Base-by-base conservation (phyloP, 208 protist genomes). In the Acanthamoeba royreba region DNA sequence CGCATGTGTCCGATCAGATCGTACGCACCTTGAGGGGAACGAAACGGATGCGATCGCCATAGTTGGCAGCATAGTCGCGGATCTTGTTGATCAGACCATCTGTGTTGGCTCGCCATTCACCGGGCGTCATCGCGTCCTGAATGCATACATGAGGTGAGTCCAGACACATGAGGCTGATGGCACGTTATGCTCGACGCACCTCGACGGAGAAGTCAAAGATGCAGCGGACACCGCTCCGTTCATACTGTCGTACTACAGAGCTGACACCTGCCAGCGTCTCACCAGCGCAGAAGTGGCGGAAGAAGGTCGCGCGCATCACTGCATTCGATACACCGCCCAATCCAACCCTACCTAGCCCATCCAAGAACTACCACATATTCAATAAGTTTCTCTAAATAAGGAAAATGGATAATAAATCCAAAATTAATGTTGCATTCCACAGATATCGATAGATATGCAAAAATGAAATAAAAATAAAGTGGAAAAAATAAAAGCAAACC, bases 151-250 rank as follows among this genome's bases (percentile, higher is more conserved):
- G 49, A 55, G 19, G 49, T 9, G 19, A 25, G 13, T 9, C 9
- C 49, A 58, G 49, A 22, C 49, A 58, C 49, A 58, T 58, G 13
- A 22, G 49, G 49, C 13, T 13, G 49, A 58, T 13, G 22, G 49
- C 13, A 58, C 49, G 49, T 11, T 28, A 19, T 38, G 66, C 11
- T 11, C 15, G 66, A 11, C 19, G 11, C 19, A 45, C 81, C 81
- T 88, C 81, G 5, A 88, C 46, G n/a, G 81, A 88, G 52, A 31
- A 88, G 28, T 88, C 81, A 28, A 63, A 63, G 22, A 88, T 88
- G 81, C 52, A 88, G 81, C 81, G 81, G 4, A 88, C 52, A 15
- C 81, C 81, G 46, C n/a, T 43, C n/a, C 47, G 52, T 35, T 66
- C 47, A 33, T 88, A 88, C 81, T 63, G n/a, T 28, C 52, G 45